These are phyloP conservation scores for Tricholoma matsutake DNA, from an alignment of 768 basidiomycete genomes.

Conservation along the genomic window DNA sequence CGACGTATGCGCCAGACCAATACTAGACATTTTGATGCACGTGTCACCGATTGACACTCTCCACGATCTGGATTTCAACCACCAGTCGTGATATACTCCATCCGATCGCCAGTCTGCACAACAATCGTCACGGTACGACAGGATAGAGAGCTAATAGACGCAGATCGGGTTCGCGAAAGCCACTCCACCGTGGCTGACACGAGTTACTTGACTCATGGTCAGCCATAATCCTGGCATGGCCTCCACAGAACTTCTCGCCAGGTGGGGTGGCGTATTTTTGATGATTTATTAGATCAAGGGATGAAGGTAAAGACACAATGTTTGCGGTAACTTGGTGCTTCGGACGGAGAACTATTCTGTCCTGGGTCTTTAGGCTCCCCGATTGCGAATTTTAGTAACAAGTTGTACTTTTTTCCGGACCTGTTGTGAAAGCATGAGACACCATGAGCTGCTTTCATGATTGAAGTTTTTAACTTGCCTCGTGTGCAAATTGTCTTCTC, in stretches of 20 bases:
- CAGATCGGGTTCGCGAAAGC: background rate
- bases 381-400: conserved; percentile 72
- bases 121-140: background rate
- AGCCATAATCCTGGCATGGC: background rate
- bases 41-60: background rate
- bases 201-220: background rate
- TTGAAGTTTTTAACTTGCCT: conserved; percentile 40
- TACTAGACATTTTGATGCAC: background rate
- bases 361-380: conserved; percentile 51
- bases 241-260: background rate
- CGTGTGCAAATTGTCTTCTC: conserved; percentile 75
- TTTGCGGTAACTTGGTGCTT: background rate
- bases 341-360: background rate
- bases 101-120: background rate
- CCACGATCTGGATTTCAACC: background rate
- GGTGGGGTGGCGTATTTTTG: background rate
- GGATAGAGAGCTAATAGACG: background rate
- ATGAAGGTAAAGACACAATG: background rate
- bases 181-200: background rate
- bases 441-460: conserved; percentile 9
- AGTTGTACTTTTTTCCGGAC: conserved; percentile 82
- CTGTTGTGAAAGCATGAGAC: conserved; percentile 36
- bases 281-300: background rate
- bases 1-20: background rate
- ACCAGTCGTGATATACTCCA: background rate